Conservation (phyloP, 139 green algal genomes). For the Chlorokybus atmophyticus region DNA sequence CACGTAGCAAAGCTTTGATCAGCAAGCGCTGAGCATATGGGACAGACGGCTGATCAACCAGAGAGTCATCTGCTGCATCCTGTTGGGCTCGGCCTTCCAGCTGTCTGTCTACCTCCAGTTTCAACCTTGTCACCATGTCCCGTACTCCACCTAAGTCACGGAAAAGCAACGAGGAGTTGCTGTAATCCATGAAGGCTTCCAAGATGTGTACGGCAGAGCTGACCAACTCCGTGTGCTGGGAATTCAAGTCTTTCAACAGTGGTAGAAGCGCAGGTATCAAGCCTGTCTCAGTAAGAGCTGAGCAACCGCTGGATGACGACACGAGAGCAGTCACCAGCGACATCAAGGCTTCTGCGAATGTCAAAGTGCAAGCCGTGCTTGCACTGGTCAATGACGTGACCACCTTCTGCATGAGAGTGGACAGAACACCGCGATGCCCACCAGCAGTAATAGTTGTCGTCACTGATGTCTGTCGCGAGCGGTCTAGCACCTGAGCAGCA, state of each 20-base stretch:
- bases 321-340: slow-evolving; percentile 56
- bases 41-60: not conserved
- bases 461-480: slow-evolving; percentile 44
- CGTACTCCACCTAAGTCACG: slow-evolving; percentile 65
- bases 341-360: slow-evolving; percentile 72
- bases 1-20: slow-evolving; percentile 77
- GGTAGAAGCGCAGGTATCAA: slow-evolving; percentile 69
- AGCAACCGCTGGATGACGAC: slow-evolving; percentile 46
- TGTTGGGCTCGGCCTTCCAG: not conserved
- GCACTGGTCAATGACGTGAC: slow-evolving; percentile 16
- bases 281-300: slow-evolving; percentile 63
- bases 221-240: slow-evolving; percentile 54
- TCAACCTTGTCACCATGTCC: slow-evolving; percentile 53
- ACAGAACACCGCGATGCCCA: slow-evolving; percentile 56
- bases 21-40: slow-evolving; percentile 25
- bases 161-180: slow-evolving; percentile 51
- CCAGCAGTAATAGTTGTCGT: slow-evolving; percentile 51
- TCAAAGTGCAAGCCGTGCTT: not conserved
- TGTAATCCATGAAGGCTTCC: slow-evolving; percentile 81
- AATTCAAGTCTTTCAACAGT: slow-evolving; percentile 41
- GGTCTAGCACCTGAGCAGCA: slow-evolving; percentile 59
- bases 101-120: slow-evolving; percentile 35
- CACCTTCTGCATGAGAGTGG: slow-evolving; percentile 53
- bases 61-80: not conserved
- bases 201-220: slow-evolving; percentile 55